Evolutionary conservation across 2,329 filamentous ascomycete genomes (phyloP).

Genomic region (Graphilbum sp.): DNA sequence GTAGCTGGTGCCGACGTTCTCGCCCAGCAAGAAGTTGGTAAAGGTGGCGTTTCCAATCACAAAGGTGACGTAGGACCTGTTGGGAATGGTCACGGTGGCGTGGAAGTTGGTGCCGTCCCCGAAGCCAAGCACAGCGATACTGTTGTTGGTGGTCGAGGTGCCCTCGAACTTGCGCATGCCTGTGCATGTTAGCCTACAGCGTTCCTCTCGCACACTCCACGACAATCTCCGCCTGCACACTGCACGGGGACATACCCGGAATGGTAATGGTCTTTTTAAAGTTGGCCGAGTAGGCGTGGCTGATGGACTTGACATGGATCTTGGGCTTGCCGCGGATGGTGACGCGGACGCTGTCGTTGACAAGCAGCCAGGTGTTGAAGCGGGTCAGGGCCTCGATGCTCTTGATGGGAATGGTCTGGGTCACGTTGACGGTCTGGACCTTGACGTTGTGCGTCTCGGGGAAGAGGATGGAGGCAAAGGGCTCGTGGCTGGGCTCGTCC

Average conservation of each 20-base stretch:
- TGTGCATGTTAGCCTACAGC: background rate
- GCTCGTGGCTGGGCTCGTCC: conserved; percentile 26
- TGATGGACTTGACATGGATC: conserved; percentile 32
- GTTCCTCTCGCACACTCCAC: too few relatives aligned
- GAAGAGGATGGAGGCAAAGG: conserved; percentile 35
- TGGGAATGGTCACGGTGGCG: conserved; percentile 43
- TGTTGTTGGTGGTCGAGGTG: conserved; percentile 32
- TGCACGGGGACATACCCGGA: conserved; percentile 17
- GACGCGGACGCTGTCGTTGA: conserved; percentile 32
- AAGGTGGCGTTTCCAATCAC: conserved; percentile 48
- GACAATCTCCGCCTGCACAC: too few relatives aligned
- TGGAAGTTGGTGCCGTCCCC: conserved; percentile 41
- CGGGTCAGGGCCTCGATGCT: conserved; percentile 31
- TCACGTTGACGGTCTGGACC: conserved; percentile 33
- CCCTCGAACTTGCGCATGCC: conserved; percentile 40
- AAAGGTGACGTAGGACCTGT: conserved; percentile 46
- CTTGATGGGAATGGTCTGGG: conserved; percentile 28
- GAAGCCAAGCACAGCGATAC: conserved; percentile 24
- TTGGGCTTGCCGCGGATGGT: conserved; percentile 34
- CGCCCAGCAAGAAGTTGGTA: conserved; percentile 35
- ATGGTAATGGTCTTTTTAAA: conserved; percentile 40
- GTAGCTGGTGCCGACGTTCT: conserved; percentile 35
- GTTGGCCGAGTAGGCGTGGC: conserved; percentile 28
- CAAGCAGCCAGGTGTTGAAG: conserved; percentile 39
- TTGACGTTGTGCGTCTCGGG: conserved; percentile 32